Percentiles rank a stretch among this genome's conserved stretches.
These are phyloP conservation scores for Nidula microcarpa DNA, from an alignment of 768 basidiomycete genomes.

Conservation along the genomic window DNA sequence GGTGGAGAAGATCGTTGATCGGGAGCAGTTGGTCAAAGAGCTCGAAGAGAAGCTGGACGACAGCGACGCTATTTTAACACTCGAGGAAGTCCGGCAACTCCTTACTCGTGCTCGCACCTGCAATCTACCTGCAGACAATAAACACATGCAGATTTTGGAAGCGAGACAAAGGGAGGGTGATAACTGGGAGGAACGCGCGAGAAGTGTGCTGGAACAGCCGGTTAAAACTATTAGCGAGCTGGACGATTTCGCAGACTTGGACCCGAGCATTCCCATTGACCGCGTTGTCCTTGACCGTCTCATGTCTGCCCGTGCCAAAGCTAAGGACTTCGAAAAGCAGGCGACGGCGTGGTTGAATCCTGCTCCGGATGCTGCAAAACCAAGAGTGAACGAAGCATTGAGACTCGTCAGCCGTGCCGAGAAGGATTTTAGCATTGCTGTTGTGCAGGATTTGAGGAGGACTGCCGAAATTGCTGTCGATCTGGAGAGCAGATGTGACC, in stretches of 20 bases:
- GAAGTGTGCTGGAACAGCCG: slow-evolving; percentile 60
- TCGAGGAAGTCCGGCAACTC: slow-evolving; percentile 75
- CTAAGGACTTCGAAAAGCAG: slow-evolving; percentile 77
- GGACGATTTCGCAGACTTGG: slow-evolving; percentile 65
- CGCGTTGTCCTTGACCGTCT: slow-evolving; percentile 62
- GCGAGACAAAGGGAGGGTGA: slow-evolving; percentile 64
- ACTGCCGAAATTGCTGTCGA: slow-evolving; percentile 76
- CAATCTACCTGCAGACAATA: slow-evolving; percentile 62
- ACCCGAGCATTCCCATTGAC: slow-evolving; percentile 68
- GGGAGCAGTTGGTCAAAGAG: slow-evolving; percentile 74
- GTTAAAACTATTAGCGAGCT: slow-evolving; percentile 76
- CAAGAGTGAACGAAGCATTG: slow-evolving; percentile 66
- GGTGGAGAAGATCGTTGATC: slow-evolving; percentile 77
- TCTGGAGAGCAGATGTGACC: slow-evolving; percentile 72
- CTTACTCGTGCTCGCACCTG: slow-evolving; percentile 68
- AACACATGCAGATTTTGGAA: slow-evolving; percentile 60
- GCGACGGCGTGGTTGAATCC: slow-evolving; percentile 67
- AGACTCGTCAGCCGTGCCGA: slow-evolving; percentile 68
- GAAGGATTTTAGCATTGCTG: slow-evolving; percentile 71
- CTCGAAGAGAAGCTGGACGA: slow-evolving; percentile 75
- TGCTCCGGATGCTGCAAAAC: slow-evolving; percentile 50
- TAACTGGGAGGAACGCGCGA: slow-evolving; percentile 75
- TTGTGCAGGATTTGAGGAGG: slow-evolving; percentile 62
- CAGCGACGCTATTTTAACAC: slow-evolving; percentile 46
- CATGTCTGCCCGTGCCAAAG: slow-evolving; percentile 60